These are phyloP conservation scores for Vaucheria bursata DNA, from an alignment of 352 stramenopile species.

Conservation along the genomic window DNA sequence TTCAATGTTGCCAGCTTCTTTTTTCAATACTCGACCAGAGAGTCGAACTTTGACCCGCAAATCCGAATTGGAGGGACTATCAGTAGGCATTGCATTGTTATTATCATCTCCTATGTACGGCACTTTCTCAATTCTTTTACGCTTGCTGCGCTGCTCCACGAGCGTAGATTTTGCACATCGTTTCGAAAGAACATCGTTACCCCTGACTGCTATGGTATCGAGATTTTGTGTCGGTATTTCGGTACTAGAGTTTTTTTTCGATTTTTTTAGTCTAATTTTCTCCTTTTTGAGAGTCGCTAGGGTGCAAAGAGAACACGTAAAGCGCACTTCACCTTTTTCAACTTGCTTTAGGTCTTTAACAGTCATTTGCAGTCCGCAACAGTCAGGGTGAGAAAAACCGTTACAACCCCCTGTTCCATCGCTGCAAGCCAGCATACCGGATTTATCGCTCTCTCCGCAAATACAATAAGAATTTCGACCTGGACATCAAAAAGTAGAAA, in stretches of 20 bases:
- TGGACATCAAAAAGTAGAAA: no score
- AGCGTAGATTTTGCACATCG: neutral
- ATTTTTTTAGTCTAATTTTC: neutral
- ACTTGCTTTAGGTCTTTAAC: slow-evolving; percentile 59
- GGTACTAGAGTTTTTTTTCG: neutral
- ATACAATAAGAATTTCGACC: slow-evolving; percentile 30
- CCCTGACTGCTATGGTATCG: neutral
- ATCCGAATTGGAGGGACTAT: neutral
- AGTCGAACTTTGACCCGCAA: neutral
- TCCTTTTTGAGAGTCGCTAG: neutral
- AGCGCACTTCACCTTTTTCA: slow-evolving; percentile 9
- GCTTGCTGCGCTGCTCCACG: neutral
- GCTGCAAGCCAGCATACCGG: slow-evolving; percentile 85
- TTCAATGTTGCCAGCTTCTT: neutral
- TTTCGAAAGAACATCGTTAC: neutral
- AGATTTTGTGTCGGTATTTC: slow-evolving; percentile 9
- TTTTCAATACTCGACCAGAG: neutral
- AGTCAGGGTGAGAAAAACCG: slow-evolving; percentile 74
- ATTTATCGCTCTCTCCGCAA: slow-evolving; percentile 49
- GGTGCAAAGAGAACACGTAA: slow-evolving; percentile 12
- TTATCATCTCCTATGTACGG: neutral
- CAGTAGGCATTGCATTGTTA: neutral
- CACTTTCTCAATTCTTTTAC: neutral
- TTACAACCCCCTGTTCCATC: slow-evolving; percentile 74
- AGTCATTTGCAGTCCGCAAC: slow-evolving; percentile 70